Percentiles rank a stretch among this genome's conserved stretches.
Conservation (phyloP, 2,329 filamentous ascomycete genomes). For the Aureobasidium musti region DNA sequence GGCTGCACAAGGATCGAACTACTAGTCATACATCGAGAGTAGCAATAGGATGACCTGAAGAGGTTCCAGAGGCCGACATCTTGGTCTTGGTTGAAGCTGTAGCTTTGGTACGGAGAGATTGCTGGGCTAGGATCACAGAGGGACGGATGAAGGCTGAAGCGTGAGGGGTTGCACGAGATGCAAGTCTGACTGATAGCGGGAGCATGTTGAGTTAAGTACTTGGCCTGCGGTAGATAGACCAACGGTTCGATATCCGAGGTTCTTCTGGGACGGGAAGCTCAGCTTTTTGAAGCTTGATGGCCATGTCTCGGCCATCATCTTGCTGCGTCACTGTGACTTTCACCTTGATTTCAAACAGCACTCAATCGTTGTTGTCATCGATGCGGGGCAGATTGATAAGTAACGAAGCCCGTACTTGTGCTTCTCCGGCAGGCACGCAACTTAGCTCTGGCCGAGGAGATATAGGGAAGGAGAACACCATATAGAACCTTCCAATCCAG, state of each 20-base stretch:
- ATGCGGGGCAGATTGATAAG: slow-evolving; percentile 20
- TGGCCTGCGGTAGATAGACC: background rate
- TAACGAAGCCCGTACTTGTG: background rate
- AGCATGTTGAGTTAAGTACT: slow-evolving; percentile 19
- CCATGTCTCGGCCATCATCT: slow-evolving; percentile 11
- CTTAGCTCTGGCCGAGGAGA: background rate
- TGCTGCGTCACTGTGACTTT: slow-evolving; percentile 18
- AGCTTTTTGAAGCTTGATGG: slow-evolving; percentile 6
- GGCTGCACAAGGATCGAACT: background rate
- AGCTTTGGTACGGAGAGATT: slow-evolving; percentile 13
- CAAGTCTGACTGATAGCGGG: slow-evolving; percentile 25
- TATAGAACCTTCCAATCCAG: too few species aligned
- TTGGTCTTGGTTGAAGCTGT: slow-evolving; percentile 30
- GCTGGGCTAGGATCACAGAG: slow-evolving; percentile 2
- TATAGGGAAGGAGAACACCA: background rate
- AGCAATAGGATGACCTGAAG: slow-evolving; percentile 40
- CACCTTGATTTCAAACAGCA: slow-evolving; percentile 9
- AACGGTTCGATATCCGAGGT: background rate
- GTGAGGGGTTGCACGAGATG: slow-evolving; percentile 16
- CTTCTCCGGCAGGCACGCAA: background rate
- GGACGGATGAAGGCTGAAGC: slow-evolving; percentile 15
- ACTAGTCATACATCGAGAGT: slow-evolving; percentile 37
- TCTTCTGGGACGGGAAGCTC: slow-evolving; percentile 7
- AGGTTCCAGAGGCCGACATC: slow-evolving; percentile 38
- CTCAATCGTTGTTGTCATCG: slow-evolving; percentile 11